Evolutionary conservation across 352 stramenopile species (phyloP).

Genomic region (Peronospora farinosa): DNA sequence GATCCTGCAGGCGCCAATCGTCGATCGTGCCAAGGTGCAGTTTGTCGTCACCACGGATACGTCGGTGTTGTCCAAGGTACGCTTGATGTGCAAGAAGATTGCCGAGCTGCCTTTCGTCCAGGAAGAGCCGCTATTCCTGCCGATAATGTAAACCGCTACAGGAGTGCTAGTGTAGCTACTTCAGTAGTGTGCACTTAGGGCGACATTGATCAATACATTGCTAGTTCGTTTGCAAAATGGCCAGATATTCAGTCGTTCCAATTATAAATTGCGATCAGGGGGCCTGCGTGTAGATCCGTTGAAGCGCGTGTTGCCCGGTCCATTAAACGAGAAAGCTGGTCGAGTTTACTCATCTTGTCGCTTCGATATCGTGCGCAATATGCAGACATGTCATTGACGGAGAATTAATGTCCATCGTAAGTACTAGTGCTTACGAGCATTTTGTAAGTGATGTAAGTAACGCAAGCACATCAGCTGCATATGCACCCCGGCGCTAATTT

Average conservation of each 20-base stretch:
- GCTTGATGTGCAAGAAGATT: constrained; percentile 87
- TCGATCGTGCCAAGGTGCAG: constrained; percentile 88
- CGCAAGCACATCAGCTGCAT: constrained; percentile 20
- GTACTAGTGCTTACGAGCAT: neutral
- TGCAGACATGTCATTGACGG: constrained; percentile 9
- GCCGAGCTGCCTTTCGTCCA: constrained; percentile 82
- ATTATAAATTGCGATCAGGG: neutral
- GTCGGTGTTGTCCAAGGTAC: constrained; percentile 80
- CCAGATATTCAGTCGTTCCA: too few relatives aligned
- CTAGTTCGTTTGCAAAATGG: neutral
- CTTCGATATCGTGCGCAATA: constrained; percentile 10
- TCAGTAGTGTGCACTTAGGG: constrained; percentile 8
- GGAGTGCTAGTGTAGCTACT: constrained; percentile 7
- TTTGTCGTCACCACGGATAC: constrained; percentile 96
- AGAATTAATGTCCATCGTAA: constrained; percentile 1
- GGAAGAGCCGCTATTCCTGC: constrained; percentile 74
- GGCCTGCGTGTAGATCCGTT: neutral
- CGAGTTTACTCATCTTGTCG: too few relatives aligned
- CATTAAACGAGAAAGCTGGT: too few relatives aligned
- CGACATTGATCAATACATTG: constrained; percentile 14
- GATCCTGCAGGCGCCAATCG: constrained; percentile 93
- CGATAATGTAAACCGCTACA: constrained; percentile 45
- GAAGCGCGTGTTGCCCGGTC: constrained; percentile 7
- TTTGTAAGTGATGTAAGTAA: constrained; percentile 3
- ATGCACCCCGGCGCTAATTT: constrained; percentile 5